These are phyloP conservation scores for Solanum sitiens DNA, from an alignment of 257 asterid species.

Conservation along the genomic window DNA sequence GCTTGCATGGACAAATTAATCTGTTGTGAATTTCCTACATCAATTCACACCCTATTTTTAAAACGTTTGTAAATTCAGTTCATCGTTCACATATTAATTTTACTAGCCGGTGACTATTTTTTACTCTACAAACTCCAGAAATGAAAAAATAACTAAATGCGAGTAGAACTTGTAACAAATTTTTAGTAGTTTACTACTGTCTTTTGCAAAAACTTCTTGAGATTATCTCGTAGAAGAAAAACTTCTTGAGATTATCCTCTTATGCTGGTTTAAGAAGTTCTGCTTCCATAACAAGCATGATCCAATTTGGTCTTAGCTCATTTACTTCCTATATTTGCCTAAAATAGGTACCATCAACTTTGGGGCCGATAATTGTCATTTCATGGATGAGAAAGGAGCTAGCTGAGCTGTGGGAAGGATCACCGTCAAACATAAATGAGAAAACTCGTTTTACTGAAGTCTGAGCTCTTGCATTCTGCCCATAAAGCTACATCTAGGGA, in stretches of 20 bases:
- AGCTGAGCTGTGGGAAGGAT: conserved; percentile 84
- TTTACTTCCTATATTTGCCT: background rate
- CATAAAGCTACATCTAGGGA: background rate
- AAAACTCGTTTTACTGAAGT: conserved; percentile 47
- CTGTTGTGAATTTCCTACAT: background rate
- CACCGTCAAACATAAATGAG: conserved; percentile 30
- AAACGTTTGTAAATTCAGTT: background rate
- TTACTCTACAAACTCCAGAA: background rate
- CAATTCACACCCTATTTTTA: background rate
- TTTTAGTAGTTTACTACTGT: background rate
- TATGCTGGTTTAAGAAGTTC: background rate
- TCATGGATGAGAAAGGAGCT: conserved; percentile 83
- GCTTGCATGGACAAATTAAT: background rate
- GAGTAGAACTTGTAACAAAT: background rate
- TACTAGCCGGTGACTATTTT: background rate
- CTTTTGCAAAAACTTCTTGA: background rate
- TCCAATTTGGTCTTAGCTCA: background rate
- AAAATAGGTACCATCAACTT: conserved; percentile 74
- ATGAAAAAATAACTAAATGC: background rate
- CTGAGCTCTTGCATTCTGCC: conserved; percentile 12
- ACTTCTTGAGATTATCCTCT: background rate
- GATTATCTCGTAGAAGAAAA: background rate
- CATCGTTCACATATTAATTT: background rate
- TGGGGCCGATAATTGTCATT: conserved; percentile 69
- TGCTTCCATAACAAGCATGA: background rate